Percentiles rank a stretch among this genome's conserved stretches.
Evolutionary conservation across 176 grass and related monocot species (phyloP).

Genomic region (Oryza nivara): DNA sequence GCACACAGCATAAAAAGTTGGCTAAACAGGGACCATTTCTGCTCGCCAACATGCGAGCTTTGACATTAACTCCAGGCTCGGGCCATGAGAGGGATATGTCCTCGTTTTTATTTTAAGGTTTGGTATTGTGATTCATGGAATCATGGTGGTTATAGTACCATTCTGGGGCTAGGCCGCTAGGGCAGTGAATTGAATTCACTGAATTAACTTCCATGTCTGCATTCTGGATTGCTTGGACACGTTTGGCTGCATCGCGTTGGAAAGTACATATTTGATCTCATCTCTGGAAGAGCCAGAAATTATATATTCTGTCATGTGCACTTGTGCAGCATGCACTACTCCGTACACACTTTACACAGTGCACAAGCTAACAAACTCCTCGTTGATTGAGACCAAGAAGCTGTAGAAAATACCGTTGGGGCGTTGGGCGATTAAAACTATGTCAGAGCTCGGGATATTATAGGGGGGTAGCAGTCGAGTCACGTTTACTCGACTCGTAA

Average conservation of each 20-base stretch:
- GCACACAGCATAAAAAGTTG: background rate
- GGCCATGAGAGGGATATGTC: background rate
- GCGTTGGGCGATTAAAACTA: background rate
- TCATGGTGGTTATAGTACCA: background rate
- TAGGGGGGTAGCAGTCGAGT: background rate
- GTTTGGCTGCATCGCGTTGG: background rate
- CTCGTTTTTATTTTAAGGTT: slow-evolving; percentile 10
- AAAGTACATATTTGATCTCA: background rate
- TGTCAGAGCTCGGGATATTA: background rate
- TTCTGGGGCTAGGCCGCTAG: background rate
- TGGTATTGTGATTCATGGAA: background rate
- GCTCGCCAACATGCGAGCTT: background rate
- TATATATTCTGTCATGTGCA: background rate
- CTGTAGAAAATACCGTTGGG: slow-evolving; percentile 1
- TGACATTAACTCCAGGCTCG: background rate
- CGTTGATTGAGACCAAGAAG: background rate
- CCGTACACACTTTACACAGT: background rate
- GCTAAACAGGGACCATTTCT: background rate
- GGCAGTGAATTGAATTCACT: background rate
- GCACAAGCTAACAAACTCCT: slow-evolving; percentile 38
- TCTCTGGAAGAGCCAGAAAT: background rate
- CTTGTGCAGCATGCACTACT: background rate
- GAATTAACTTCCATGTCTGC: background rate
- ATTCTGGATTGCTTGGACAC: background rate
- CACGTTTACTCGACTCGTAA: background rate